These are phyloP conservation scores for Urochloa ruziziensis DNA, from an alignment of 176 grass and related monocot species.

Conservation along the genomic window DNA sequence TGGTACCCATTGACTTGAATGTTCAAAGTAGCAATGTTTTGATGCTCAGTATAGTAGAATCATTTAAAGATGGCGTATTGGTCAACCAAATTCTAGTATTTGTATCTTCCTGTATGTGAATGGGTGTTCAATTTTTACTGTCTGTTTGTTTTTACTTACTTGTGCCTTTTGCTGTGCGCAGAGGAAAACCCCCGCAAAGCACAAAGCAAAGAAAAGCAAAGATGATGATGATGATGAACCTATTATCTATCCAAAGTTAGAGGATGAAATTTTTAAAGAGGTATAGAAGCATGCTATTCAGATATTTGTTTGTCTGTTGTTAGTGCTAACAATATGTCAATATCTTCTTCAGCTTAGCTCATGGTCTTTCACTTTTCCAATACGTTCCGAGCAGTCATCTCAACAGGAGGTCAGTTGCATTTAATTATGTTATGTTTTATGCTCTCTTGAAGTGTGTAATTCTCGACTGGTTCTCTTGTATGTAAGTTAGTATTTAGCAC, in stretches of 20 bases:
- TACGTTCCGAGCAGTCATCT: constrained; percentile 50
- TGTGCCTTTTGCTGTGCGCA: background rate
- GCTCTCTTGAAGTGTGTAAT: background rate
- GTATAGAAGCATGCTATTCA: constrained; percentile 27
- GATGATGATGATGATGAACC: constrained; percentile 43
- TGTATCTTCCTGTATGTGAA: background rate
- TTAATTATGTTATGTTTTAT: background rate
- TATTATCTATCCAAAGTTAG: constrained; percentile 73
- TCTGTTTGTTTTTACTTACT: background rate
- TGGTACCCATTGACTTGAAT: background rate
- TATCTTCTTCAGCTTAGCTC: constrained; percentile 63
- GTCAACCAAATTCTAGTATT: background rate
- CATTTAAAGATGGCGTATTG: background rate
- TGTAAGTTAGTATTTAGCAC: background rate
- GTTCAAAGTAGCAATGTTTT: background rate
- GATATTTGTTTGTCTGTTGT: background rate
- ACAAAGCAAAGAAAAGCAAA: constrained; percentile 37
- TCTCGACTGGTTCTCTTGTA: background rate
- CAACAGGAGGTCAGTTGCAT: constrained; percentile 62
- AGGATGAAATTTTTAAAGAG: constrained; percentile 86
- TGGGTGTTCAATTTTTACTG: background rate
- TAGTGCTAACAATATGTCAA: constrained; percentile 18
- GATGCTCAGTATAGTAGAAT: constrained; percentile 1
- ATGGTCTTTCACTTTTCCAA: constrained; percentile 78
- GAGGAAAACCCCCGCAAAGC: constrained; percentile 45